Base-by-base conservation (phyloP, 2,329 filamentous ascomycete genomes). In the Proliferodiscus dingleyae region DNA sequence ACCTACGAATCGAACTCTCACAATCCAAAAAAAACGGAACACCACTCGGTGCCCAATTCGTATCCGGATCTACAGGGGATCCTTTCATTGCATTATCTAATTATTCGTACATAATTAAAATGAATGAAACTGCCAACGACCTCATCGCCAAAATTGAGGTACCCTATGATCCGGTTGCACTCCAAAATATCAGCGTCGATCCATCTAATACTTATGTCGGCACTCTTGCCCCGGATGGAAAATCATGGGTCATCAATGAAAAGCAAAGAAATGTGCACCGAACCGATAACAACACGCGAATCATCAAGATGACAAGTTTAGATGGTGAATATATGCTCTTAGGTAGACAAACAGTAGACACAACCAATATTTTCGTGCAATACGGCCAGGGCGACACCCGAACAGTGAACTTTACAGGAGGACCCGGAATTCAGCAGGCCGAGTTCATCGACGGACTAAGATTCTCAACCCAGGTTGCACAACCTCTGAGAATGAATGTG, bases 201-300 rank as follows among this genome's bases (percentile, higher is more conserved):
- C 41, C 44, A 30, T 28, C 54, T 22, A 57, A 57, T 22, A 55
- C 54, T 2, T 53, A 48, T 34, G 53, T 57, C 21, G 54, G 41
- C 5, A 47, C 43, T 1, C 42, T 57, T 5, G 42, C 54, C 2
- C 11, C 47, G 1, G 53, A 57, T 26, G 10, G 64, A 60, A 42
- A 67, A 58, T 38, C 62, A 60, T 62, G 68, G 67, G 45, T 64
- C 52, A 21, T 69, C 49, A 41, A 66, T 9, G 61, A 64, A 11
- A 15, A 41, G 2, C 48, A 46, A 10, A 45, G 57, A 16, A 64
- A 60, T 34, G 57, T 64, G 5, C 58, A 62, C 49, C 50, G 46
- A 4, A 47, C 45, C 0, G 54, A 61, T 33, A 61, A 61, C 28
- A 60, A 58, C 23, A 61, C 62, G 0, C 51, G 61, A 2, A 60